Base-by-base conservation (phyloP, 345 rosid genomes). In the Brassica incana region DNA sequence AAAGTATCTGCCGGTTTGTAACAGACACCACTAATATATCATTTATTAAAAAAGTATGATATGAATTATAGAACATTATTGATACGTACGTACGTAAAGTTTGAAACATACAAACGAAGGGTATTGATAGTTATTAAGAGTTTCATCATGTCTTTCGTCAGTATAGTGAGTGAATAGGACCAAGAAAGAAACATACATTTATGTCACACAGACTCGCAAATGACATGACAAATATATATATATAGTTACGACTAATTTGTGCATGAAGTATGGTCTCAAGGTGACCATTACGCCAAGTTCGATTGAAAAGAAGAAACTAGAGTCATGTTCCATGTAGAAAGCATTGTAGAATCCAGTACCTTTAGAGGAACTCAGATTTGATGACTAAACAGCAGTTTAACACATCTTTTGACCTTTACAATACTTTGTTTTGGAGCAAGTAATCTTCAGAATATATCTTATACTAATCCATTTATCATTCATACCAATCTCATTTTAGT, bases 251-350 rank as follows among this genome's bases (percentile, higher is more conserved):
- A 78, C 82, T 14, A 79, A 66, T 2, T 67, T 79, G 33, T 79
- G 73, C 65, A 73, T 79, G 82, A 79, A 73, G 43, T 48, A 78
- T 2, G 82, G 77, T 78, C 82, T 78, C 5, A 79, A 67, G 32
- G 82, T 78, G 63, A 78, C 69, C n/a, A 67, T 78, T 23, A 18
- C 77, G 7, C 69, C 73, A 32, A 73, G 66, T 15, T 59, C 67
- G 0, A 52, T 66, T 10, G 69, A 67, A 73, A 62, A 67, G 32
- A 73, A 73, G 58, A 61, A 29, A 76, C 23, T 50, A 50, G 56
- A 50, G 15, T 50, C 56, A 50, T 50, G 56, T 50, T 50, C 56
- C 18, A n/a, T 50, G 4, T 50, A 50, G 56, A 50, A 50, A 50
- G 16, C 56, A 43, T 43, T 43, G 9, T 40, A 40, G 12, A 40